A percentile compares a stretch with the other conserved stretches of the same genome.
Conservation (phyloP, 768 basidiomycete species). For the Pholiota molesta region DNA sequence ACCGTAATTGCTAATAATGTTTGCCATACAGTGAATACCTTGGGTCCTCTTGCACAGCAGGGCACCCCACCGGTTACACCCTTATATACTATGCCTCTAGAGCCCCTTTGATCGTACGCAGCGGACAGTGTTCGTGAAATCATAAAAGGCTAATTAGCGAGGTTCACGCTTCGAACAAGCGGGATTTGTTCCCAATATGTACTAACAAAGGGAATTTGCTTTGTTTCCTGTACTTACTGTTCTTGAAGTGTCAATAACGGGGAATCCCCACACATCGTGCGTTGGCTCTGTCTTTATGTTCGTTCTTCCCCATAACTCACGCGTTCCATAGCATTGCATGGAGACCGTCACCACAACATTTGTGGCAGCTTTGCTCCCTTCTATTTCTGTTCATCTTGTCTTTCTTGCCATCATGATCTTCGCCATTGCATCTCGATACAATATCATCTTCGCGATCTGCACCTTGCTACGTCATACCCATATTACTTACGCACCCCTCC, state of each 20-base stretch:
- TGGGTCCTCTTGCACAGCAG: no score
- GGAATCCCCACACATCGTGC: conserved; percentile 34
- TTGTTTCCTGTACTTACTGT: conserved; percentile 35
- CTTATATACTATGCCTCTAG: no score
- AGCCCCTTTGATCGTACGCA: no score
- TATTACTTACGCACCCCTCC: neutral
- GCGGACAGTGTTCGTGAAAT: no score
- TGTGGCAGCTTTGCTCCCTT: conserved; percentile 21
- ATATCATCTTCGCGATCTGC: neutral
- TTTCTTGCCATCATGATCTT: conserved; percentile 11
- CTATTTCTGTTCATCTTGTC: conserved; percentile 11
- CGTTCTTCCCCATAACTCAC: neutral
- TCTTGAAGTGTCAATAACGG: conserved; percentile 68
- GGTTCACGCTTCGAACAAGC: no score
- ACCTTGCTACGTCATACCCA: neutral
- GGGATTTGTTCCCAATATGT: no score
- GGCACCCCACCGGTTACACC: no score
- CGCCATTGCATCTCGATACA: neutral
- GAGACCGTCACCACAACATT: conserved; percentile 20
- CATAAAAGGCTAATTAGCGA: no score
- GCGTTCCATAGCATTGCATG: conserved; percentile 17
- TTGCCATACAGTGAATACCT: no score
- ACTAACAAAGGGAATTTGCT: no score
- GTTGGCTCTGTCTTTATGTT: conserved; percentile 17
- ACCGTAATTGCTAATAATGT: no score